Evolutionary conservation across 768 basidiomycete species (phyloP).

Genomic region (Suillus clintonianus): DNA sequence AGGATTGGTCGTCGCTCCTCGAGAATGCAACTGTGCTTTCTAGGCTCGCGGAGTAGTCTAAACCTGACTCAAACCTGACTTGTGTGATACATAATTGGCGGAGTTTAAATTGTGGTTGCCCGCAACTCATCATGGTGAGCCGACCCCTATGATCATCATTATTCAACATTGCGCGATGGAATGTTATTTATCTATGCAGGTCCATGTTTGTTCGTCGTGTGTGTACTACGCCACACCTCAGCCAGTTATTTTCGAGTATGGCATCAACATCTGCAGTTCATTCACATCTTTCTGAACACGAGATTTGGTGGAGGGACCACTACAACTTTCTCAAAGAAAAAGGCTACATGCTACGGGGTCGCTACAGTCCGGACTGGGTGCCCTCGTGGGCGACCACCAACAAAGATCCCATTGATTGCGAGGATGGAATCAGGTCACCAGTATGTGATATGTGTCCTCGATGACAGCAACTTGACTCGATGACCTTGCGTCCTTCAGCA

Average conservation of each 20-base stretch:
- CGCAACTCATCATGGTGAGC: too few species aligned
- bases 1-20: too few species aligned
- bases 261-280: too few species aligned
- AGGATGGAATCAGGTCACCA: neutral
- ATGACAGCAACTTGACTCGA: neutral
- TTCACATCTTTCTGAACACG: neutral
- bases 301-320: conserved; percentile 2
- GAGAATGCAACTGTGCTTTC: neutral
- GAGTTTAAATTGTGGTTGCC: neutral
- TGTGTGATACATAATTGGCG: neutral
- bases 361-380: conserved; percentile 18
- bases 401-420: neutral
- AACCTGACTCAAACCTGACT: neutral
- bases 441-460: conserved; percentile 1
- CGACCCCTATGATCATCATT: neutral
- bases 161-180: neutral
- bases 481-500: neutral
- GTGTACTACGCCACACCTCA: too few species aligned
- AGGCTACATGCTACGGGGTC: conserved; percentile 17
- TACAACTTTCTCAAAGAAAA: conserved; percentile 11
- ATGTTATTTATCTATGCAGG: neutral
- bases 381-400: conserved; percentile 21
- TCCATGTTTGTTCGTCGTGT: neutral
- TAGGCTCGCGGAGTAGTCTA: neutral
- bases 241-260: too few species aligned